Percentiles rank a stretch among this genome's conserved stretches.
These are phyloP conservation scores for Westerdykella aurantiaca DNA, from an alignment of 2,329 filamentous ascomycete genomes.

Conservation along the genomic window DNA sequence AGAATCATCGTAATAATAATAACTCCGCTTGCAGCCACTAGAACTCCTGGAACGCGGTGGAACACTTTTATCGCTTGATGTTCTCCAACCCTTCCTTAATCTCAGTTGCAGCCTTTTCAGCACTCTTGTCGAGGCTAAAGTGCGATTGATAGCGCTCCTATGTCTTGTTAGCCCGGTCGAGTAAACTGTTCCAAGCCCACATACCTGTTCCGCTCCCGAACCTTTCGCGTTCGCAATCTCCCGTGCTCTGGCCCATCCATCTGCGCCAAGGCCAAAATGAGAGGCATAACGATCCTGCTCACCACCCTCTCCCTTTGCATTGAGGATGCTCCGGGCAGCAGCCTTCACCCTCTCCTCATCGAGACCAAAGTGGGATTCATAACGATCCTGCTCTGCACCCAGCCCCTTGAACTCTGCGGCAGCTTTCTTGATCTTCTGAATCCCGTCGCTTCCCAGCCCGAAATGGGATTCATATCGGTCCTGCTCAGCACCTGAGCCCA, in stretches of 20 bases:
- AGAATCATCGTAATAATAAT: too few relatives aligned
- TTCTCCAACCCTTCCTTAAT: conserved; percentile 23
- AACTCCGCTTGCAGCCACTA: too few relatives aligned
- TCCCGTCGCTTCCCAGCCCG: conserved; percentile 9
- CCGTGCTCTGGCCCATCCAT: conserved; percentile 27
- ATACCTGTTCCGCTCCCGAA: conserved; percentile 33
- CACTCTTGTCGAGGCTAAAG: conserved; percentile 19
- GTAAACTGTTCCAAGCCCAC: not conserved
- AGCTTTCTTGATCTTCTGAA: conserved; percentile 12
- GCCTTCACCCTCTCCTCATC: conserved; percentile 21
- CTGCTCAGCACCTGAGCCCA: conserved; percentile 29
- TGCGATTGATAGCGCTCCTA: conserved; percentile 29
- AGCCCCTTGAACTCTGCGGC: conserved; percentile 16
- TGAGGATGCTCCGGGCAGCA: conserved; percentile 18
- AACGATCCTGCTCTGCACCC: conserved; percentile 31
- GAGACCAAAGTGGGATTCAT: conserved; percentile 24
- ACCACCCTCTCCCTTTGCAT: conserved; percentile 16
- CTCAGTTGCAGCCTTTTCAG: conserved; percentile 22
- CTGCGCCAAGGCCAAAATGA: conserved; percentile 23
- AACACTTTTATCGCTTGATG: not conserved
- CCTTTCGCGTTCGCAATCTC: conserved; percentile 23
- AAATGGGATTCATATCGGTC: conserved; percentile 29
- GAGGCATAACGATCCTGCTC: conserved; percentile 18
- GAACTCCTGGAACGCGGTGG: too few relatives aligned
- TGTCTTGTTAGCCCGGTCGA: conserved; percentile 4